Conservation (phyloP, 441 rosid genomes). For the Metrosideros polymorpha region DNA sequence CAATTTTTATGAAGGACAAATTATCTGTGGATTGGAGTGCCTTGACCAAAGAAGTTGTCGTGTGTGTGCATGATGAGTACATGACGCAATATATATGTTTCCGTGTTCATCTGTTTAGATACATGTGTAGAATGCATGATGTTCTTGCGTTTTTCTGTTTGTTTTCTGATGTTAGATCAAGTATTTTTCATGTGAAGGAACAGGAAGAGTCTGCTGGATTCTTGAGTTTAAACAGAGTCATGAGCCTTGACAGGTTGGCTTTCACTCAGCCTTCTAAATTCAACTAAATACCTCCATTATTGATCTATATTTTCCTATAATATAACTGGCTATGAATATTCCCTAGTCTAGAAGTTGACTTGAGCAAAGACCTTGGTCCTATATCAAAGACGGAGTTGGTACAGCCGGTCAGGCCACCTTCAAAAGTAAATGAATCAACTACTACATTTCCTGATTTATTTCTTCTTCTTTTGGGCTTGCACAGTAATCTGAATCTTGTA, state of each 20-base stretch:
- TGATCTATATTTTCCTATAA: neutral
- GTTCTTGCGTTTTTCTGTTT: neutral
- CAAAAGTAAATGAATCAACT: conserved; percentile 24
- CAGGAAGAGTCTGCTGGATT: conserved; percentile 78
- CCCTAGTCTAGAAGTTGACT: conserved; percentile 63
- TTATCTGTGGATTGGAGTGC: neutral
- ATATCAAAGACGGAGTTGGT: conserved; percentile 26
- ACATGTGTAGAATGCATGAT: neutral
- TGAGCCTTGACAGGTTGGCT: conserved; percentile 74
- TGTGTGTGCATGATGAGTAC: neutral
- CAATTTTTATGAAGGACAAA: neutral
- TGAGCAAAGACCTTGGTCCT: conserved; percentile 56
- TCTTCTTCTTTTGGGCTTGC: neutral
- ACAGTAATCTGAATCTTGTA: neutral
- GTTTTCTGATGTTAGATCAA: neutral
- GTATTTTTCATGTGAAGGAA: conserved; percentile 5
- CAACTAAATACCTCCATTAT: neutral
- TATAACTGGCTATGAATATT: neutral
- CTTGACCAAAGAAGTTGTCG: neutral
- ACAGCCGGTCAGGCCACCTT: conserved; percentile 16
- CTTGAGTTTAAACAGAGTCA: conserved; percentile 70
- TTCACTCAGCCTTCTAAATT: neutral
- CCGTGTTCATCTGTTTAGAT: neutral
- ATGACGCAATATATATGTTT: neutral
- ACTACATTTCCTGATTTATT: neutral